Base-by-base conservation (phyloP, 768 basidiomycete genomes). In the Podaxis sp. region DNA sequence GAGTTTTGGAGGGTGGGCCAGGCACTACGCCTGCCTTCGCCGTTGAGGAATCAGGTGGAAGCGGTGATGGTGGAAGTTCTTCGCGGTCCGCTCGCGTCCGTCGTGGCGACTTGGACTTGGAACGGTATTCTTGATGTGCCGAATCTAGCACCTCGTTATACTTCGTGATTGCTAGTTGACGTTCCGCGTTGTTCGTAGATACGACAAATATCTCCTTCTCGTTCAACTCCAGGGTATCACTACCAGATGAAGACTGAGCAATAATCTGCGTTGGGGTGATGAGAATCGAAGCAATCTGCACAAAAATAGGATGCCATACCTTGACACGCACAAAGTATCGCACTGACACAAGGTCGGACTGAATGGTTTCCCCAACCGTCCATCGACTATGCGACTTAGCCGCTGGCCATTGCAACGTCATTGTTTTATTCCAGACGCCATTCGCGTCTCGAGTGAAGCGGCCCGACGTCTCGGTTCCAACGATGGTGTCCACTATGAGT, bases 311-410 rank as follows among this genome's bases (percentile, higher is more conserved):
- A 14, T 23, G 37, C 25, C 58, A 60, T 40, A 90, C 87, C 82
- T 89, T 90, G 64, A 87, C 77, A 48, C 84, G 82, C 65, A 88
- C 75, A 70, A 87, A 85, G 71, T 90, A 94, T 69, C 81, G 82
- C 56, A 91, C 82, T 55, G 82, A 80, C 13, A 82, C 85, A 65
- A 88, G 71, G 54, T 83, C 78, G 44, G 87, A 87, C 63, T 80
- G 77, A 65, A 91, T 82, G 27, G 89, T 88, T 76, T 92, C 90
- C 10, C 91, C 91, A 59, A 89, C 81, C 7, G 90, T 82, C 89
- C 91, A 93, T 18, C 88, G 84, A 66, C 82, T 85, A 61, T 81
- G 80, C 2, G 87, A 83, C 67, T 86, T 88, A 57, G 81, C 72
- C 37, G 82, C 80, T 13, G 90, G 89, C 87, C 90, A 90, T 64